A percentile compares a stretch with the other conserved stretches of the same genome.
phyloP scores from a whole-genome alignment of 2,329 filamentous ascomycete species.

The Calonectria naviculata region DNA sequence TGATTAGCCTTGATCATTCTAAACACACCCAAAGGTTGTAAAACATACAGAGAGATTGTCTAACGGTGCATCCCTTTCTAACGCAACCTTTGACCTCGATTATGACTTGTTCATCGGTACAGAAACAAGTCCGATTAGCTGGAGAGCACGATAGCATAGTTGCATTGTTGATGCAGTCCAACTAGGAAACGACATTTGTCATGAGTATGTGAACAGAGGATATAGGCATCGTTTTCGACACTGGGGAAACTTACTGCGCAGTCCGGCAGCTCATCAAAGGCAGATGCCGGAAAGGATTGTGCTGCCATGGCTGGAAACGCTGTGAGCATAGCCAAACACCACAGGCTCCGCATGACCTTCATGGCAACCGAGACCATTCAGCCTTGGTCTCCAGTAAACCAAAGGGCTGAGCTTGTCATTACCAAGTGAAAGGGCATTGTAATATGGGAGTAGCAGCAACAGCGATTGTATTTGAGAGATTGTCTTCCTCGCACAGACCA shows the following conservation, averaged over 20 bases:
- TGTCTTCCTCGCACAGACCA: not conserved
- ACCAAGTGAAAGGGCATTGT: not conserved
- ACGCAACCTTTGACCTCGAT: not conserved
- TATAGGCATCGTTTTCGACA: no score
- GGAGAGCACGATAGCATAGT: not conserved
- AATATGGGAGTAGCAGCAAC: not conserved
- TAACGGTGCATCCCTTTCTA: not conserved
- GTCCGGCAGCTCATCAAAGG: not conserved
- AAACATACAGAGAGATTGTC: not conserved
- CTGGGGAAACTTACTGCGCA: not conserved
- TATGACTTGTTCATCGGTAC: not conserved
- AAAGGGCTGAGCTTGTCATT: not conserved
- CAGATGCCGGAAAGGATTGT: not conserved
- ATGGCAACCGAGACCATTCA: not conserved
- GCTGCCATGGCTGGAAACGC: not conserved
- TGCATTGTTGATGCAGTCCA: not conserved
- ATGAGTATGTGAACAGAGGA: not conserved
- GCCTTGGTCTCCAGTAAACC: not conserved
- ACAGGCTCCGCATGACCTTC: not conserved
- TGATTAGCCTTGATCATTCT: not conserved
- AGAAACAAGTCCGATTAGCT: not conserved
- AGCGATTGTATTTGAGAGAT: conserved; percentile 3
- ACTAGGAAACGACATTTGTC: not conserved
- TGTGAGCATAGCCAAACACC: not conserved
- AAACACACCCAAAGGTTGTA: no score